phyloP scores from a whole-genome alignment of 768 basidiomycete species.

The Mycena rebaudengoi region DNA sequence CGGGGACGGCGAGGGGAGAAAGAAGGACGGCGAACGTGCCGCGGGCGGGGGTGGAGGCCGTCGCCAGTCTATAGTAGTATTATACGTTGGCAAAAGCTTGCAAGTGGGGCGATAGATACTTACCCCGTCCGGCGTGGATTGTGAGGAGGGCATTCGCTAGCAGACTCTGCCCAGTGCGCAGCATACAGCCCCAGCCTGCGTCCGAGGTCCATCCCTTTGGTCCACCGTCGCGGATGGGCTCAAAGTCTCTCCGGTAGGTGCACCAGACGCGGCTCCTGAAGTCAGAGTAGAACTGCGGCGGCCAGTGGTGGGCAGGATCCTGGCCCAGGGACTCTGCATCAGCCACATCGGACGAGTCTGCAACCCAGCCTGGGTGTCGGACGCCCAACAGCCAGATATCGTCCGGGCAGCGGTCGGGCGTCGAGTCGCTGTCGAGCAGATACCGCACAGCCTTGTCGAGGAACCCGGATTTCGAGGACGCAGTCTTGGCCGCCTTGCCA shows the following conservation, averaged over 20 bases:
- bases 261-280: slow-evolving; percentile 38
- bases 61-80: slow-evolving; percentile 83
- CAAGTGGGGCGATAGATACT: slow-evolving; percentile 41
- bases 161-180: slow-evolving; percentile 86
- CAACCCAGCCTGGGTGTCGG: slow-evolving; percentile 17
- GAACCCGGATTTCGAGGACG: slow-evolving; percentile 20
- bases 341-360: background rate
- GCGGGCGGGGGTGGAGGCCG: slow-evolving; percentile 57
- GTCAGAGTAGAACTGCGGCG: slow-evolving; percentile 22
- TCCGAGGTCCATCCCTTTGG: slow-evolving; percentile 88
- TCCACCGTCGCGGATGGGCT: slow-evolving; percentile 67
- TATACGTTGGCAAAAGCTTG: background rate
- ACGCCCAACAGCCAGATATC: too few relatives aligned
- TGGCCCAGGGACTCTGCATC: slow-evolving; percentile 13
- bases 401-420: slow-evolving; percentile 1
- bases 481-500: slow-evolving; percentile 15
- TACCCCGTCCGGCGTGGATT: slow-evolving; percentile 79
- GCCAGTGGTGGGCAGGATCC: slow-evolving; percentile 23
- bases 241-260: slow-evolving; percentile 51
- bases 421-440: slow-evolving; percentile 25
- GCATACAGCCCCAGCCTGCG: slow-evolving; percentile 93
- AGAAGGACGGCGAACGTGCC: slow-evolving; percentile 23
- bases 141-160: slow-evolving; percentile 82
- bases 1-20: slow-evolving; percentile 19
- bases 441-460: slow-evolving; percentile 17